Evolutionary conservation across 1,139 yeast species (phyloP).

Genomic region (Suhomyces anneliseae): DNA sequence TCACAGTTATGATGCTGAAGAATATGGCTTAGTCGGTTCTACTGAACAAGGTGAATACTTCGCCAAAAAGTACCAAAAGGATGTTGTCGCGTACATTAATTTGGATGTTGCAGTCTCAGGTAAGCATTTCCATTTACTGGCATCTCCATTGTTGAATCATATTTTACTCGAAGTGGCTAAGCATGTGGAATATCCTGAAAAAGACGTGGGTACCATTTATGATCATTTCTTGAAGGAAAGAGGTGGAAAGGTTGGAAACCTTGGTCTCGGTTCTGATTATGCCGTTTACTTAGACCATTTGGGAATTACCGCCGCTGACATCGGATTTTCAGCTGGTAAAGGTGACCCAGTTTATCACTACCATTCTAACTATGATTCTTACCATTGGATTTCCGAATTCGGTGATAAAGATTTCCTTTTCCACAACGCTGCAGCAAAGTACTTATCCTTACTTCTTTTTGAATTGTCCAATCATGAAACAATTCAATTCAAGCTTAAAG

Average conservation of each 20-base stretch:
- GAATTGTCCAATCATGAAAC: conserved; percentile 58
- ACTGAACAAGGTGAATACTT: conserved; percentile 49
- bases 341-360: conserved; percentile 51
- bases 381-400: conserved; percentile 53
- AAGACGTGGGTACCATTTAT: conserved; percentile 45
- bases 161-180: conserved; percentile 35
- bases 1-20: conserved; percentile 49
- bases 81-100: conserved; percentile 47
- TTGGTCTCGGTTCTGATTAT: conserved; percentile 50
- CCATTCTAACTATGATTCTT: conserved; percentile 62
- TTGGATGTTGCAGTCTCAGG: conserved; percentile 45
- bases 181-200: conserved; percentile 48
- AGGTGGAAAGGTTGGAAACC: conserved; percentile 34
- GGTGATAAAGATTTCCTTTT: conserved; percentile 55
- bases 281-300: conserved; percentile 50
- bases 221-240: conserved; percentile 54
- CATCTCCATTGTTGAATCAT: conserved; percentile 42
- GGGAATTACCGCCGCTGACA: conserved; percentile 45
- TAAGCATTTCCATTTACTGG: conserved; percentile 29
- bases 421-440: conserved; percentile 60
- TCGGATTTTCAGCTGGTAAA: conserved; percentile 34
- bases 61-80: conserved; percentile 33
- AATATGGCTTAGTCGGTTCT: conserved; percentile 48
- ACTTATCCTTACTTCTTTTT: conserved; percentile 54
- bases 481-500: conserved; percentile 35